Percentiles rank a stretch among this genome's conserved stretches.
Conservation (phyloP, 331 rosid species). For the Phaseolus coccineus region DNA sequence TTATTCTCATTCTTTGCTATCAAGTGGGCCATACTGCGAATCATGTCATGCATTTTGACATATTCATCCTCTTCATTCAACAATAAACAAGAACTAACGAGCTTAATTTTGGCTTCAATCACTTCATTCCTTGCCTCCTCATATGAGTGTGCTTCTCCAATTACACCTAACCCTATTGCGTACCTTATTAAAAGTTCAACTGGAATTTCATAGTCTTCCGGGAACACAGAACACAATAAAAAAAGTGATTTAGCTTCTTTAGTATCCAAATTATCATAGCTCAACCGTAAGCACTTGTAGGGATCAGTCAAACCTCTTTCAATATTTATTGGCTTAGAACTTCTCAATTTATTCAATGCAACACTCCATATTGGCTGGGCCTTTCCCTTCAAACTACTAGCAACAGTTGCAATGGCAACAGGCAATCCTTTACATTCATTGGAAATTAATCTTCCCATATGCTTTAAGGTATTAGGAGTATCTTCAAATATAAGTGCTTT, state of each 20-base stretch:
- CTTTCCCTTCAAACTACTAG: slow-evolving; percentile 33
- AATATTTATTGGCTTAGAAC: slow-evolving; percentile 11
- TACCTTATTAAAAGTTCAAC: not conserved
- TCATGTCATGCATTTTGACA: slow-evolving; percentile 47
- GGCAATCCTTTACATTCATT: slow-evolving; percentile 42
- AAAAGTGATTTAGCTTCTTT: slow-evolving; percentile 20
- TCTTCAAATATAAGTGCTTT: not conserved
- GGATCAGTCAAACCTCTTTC: slow-evolving; percentile 30
- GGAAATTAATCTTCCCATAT: slow-evolving; percentile 13
- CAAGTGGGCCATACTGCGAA: slow-evolving; percentile 40
- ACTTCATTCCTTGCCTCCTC: not conserved
- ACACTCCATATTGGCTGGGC: slow-evolving; percentile 5
- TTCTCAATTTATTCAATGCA: slow-evolving; percentile 15
- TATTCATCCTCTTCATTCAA: not conserved
- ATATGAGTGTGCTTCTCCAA: not conserved
- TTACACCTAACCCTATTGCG: slow-evolving; percentile 32
- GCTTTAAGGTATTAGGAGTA: not conserved
- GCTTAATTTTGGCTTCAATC: not conserved
- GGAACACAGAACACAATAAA: slow-evolving; percentile 39
- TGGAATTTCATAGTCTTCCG: slow-evolving; percentile 37
- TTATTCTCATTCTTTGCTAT: slow-evolving; percentile 6
- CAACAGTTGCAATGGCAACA: slow-evolving; percentile 37
- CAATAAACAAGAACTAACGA: slow-evolving; percentile 38
- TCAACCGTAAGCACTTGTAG: slow-evolving; percentile 27
- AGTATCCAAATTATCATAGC: slow-evolving; percentile 29